phyloP scores from a whole-genome alignment of 225 moss, liverwort and hornwort genomes.

The Physcomitrellopsis africana region DNA sequence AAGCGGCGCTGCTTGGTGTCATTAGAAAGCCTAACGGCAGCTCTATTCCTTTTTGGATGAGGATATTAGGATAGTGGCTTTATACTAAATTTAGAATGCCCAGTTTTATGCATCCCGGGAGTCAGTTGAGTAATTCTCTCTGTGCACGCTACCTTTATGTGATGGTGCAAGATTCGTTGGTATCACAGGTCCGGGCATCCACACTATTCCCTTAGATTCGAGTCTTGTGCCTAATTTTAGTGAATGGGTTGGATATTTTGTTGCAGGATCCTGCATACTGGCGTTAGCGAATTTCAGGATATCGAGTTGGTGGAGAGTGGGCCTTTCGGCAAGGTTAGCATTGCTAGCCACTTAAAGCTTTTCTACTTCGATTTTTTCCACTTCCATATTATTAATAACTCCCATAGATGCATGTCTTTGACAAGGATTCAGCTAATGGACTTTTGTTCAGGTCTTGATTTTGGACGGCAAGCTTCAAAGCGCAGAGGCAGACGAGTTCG shows the following conservation, averaged over 20 bases:
- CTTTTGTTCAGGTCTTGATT: constrained; percentile 63
- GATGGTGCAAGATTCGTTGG: not conserved
- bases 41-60: constrained; percentile 6
- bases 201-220: not conserved
- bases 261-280: constrained; percentile 80
- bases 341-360: too few relatives aligned
- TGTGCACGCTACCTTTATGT: not conserved
- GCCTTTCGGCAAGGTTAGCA: constrained; percentile 83
- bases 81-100: not conserved
- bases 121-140: not conserved
- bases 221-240: not conserved
- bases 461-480: constrained; percentile 97
- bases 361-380: too few relatives aligned
- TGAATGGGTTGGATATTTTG: not conserved
- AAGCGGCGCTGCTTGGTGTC: constrained; percentile 29
- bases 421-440: not conserved
- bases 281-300: constrained; percentile 84
- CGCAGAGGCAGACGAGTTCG: constrained; percentile 89
- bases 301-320: constrained; percentile 88
- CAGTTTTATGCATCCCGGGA: not conserved
- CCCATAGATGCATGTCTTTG: not conserved
- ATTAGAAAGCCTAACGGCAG: not conserved
- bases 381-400: too few relatives aligned
- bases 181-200: not conserved
- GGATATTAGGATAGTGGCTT: not conserved